Base-by-base conservation (phyloP, 2,329 filamentous ascomycete genomes). In the Beauveria rudraprayagi region DNA sequence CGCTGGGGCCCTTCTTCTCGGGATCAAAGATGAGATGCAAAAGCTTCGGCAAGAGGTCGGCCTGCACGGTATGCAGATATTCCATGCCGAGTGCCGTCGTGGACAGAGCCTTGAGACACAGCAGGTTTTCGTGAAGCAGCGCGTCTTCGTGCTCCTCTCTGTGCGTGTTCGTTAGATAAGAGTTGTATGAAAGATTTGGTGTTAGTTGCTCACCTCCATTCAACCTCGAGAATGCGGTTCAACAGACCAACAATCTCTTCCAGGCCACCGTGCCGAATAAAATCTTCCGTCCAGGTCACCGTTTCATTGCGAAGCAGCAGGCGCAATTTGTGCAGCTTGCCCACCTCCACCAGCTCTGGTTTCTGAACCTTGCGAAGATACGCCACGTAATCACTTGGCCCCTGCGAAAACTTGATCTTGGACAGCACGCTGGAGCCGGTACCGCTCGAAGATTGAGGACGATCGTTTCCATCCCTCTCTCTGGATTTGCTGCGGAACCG, bases 1-100 rank as follows among this genome's bases (percentile, higher is more conserved):
- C 94, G 77, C 91, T 95, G 0, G 94, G 94, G 0, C 94, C 94
- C 73, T 97, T 97, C 78, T 92, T 95, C 71, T 97, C 93, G n/a
- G 95, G 91, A 69, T 97, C 92, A 69, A 97, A 97, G 46, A 97
- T 80, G 88, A 97, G 92, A 62, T 84, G 84, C 52, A 97, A 76
- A 52, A 99, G 78, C 28, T 90, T 90, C 2, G 93, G 91, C 69
- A 97, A 97, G 9, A 99, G 80, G 0, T 88, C 87, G 6, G 80
- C 78, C 66, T 95, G 91, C 61, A 96, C 90, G 10, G 85, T 84
- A 66, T 90, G 83, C 8, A 99, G 83, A 70, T 93, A 90, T 66
- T 89, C 84, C 68, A 97, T 80, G 1, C 92, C 94, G 41, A 91
- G 82, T 17, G 90, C 92, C 1, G 93, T 97, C 1, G 94, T 99